Conservation (phyloP, 2,329 filamentous ascomycete species). For the Cercospora sp. region DNA sequence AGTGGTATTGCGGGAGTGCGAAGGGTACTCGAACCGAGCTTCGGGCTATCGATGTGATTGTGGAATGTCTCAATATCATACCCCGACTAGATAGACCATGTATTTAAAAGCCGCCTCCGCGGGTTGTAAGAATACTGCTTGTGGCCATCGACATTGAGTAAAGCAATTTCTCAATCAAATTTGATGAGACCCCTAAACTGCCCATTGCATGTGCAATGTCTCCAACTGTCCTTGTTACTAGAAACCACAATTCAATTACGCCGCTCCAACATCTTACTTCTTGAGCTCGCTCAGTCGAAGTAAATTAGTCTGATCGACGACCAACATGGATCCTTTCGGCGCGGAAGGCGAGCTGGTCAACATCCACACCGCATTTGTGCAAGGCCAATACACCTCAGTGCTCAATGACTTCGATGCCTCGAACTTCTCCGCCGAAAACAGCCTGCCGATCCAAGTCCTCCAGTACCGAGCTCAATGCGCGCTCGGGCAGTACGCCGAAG, state of each 20-base stretch:
- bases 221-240: neutral
- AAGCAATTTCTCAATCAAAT: neutral
- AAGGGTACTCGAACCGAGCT: neutral
- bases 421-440: constrained; percentile 75
- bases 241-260: neutral
- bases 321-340: constrained; percentile 62
- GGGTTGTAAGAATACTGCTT: neutral
- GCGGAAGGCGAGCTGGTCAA: constrained; percentile 67
- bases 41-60: neutral
- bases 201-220: constrained; percentile 1
- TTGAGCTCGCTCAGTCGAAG: neutral
- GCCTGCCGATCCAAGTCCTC: constrained; percentile 72
- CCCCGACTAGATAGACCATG: constrained; percentile 5
- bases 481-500: constrained; percentile 72
- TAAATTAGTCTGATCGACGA: neutral
- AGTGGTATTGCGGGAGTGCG: neutral
- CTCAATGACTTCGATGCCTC: constrained; percentile 76
- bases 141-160: neutral
- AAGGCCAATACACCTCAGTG: constrained; percentile 82
- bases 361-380: constrained; percentile 66
- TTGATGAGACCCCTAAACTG: neutral
- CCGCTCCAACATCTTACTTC: neutral
- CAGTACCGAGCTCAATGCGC: constrained; percentile 81
- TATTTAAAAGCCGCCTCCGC: constrained; percentile 3
- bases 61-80: neutral